A percentile compares a stretch with the other conserved stretches of the same genome.
These are phyloP conservation scores for Rubroboletus pulcherrimus DNA, from an alignment of 768 basidiomycete species.

Conservation along the genomic window DNA sequence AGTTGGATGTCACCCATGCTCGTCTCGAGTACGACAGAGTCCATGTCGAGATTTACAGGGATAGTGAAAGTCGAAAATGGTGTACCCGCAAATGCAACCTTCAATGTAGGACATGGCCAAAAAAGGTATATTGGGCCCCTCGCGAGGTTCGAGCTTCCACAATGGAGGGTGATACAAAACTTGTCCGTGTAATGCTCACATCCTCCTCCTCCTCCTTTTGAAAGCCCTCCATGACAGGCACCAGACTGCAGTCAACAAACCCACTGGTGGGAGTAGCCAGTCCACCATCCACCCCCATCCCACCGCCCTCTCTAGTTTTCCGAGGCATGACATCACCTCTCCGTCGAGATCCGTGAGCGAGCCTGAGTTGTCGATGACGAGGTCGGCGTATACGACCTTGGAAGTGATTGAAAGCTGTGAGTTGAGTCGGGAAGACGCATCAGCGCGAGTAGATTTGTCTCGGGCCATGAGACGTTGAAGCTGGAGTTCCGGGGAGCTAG, in stretches of 20 bases:
- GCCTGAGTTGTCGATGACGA: conserved; percentile 88
- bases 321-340: conserved; percentile 37
- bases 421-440: conserved; percentile 69
- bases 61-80: not conserved
- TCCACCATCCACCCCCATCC: conserved; percentile 61
- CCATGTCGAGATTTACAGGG: conserved; percentile 17
- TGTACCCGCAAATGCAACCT: not conserved
- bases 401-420: conserved; percentile 77
- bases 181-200: not conserved
- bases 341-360: conserved; percentile 62
- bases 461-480: conserved; percentile 77
- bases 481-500: conserved; percentile 79
- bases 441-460: conserved; percentile 59
- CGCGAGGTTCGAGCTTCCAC: not conserved
- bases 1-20: conserved; percentile 83
- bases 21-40: conserved; percentile 74
- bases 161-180: not conserved
- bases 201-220: conserved; percentile 14
- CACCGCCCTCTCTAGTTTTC: conserved; percentile 39
- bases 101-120: not conserved
- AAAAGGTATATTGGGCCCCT: not conserved
- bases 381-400: conserved; percentile 82
- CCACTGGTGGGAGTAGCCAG: conserved; percentile 58
- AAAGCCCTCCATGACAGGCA: conserved; percentile 35
- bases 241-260: conserved; percentile 45